Percentiles rank a stretch among this genome's conserved stretches.
These are phyloP conservation scores for Amaranthus hypochondriacus DNA, from an alignment of 148 eudicot genomes.

Conservation along the genomic window DNA sequence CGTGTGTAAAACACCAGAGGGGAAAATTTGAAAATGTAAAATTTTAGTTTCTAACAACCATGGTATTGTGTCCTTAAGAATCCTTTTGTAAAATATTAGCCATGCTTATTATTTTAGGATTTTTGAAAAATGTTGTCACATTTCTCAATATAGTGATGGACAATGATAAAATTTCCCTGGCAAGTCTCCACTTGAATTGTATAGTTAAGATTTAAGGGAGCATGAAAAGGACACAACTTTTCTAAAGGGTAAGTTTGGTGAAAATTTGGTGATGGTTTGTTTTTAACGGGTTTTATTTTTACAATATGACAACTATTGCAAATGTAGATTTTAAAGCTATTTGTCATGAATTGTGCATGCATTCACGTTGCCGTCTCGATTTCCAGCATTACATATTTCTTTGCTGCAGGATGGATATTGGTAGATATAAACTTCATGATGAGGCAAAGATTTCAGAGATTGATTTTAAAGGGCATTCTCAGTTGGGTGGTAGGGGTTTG, in stretches of 20 bases:
- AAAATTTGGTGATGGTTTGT: too few relatives aligned
- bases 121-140: not conserved
- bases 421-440: conserved; percentile 61
- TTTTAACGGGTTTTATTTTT: not conserved
- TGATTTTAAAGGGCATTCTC: conserved; percentile 28
- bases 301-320: not conserved
- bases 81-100: not conserved
- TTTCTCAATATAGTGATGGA: too few relatives aligned
- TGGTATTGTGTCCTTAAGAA: not conserved
- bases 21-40: not conserved
- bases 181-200: too few relatives aligned
- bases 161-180: too few relatives aligned
- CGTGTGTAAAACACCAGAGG: too few relatives aligned
- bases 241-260: not conserved
- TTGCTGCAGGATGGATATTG: conserved; percentile 76
- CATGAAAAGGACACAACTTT: not conserved
- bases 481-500: conserved; percentile 26
- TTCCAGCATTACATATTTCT: not conserved
- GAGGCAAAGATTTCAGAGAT: conserved; percentile 29
- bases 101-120: not conserved
- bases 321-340: not conserved
- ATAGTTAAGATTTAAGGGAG: not conserved
- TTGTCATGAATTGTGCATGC: not conserved
- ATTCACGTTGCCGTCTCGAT: not conserved
- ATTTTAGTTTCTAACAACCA: not conserved